Percentiles rank a stretch among this genome's conserved stretches.
phyloP scores from a whole-genome alignment of 805 yeast genomes.

The Starmerella bacillaris region DNA sequence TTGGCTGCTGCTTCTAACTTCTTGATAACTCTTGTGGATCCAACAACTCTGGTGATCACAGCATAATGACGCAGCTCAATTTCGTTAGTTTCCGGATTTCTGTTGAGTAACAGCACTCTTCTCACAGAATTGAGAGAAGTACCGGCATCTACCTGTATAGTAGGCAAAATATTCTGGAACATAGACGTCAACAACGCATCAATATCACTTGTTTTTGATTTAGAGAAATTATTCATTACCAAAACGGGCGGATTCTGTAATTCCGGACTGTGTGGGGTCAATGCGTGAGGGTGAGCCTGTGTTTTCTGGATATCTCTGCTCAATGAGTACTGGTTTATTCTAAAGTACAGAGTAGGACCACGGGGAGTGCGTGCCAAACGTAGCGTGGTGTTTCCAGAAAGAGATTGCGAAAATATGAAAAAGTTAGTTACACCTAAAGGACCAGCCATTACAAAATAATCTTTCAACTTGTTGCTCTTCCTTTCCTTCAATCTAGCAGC shows the following conservation, averaged over 20 bases:
- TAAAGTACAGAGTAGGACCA: conserved; percentile 85
- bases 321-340: conserved; percentile 57
- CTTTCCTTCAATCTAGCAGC: conserved; percentile 78
- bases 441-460: conserved; percentile 96
- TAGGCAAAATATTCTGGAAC: conserved; percentile 91
- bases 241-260: conserved; percentile 61
- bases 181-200: conserved; percentile 75
- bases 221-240: conserved; percentile 75
- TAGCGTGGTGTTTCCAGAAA: conserved; percentile 56
- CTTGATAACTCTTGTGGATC: conserved; percentile 50
- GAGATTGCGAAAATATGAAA: conserved; percentile 65
- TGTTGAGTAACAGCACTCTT: conserved; percentile 70
- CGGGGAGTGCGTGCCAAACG: conserved; percentile 76
- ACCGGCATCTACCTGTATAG: conserved; percentile 60
- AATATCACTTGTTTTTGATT: conserved; percentile 44
- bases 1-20: conserved; percentile 48
- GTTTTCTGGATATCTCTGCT: conserved; percentile 59
- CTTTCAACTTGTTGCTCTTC: conserved; percentile 70
- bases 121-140: conserved; percentile 59
- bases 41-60: conserved; percentile 66
- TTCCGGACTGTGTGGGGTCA: conserved; percentile 34
- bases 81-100: conserved; percentile 47
- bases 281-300: conserved; percentile 61
- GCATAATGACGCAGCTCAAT: conserved; percentile 81
- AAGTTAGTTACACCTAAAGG: conserved; percentile 85